Conservation (phyloP, 306 rosid species). For the Malus orientalis region DNA sequence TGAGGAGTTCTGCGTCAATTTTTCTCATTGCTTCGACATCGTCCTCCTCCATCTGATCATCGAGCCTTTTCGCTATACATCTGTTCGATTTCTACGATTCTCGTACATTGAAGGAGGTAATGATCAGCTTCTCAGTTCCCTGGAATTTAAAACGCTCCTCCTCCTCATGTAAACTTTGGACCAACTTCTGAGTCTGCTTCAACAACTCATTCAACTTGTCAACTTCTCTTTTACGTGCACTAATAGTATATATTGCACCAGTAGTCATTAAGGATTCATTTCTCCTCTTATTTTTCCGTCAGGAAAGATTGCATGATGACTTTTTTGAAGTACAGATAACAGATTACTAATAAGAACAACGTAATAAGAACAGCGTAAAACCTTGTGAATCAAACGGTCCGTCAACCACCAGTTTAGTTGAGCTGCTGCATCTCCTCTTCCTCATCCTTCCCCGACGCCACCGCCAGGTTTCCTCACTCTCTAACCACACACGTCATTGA, state of each 20-base stretch:
- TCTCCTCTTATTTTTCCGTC: too few relatives aligned
- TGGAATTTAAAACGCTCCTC: neutral
- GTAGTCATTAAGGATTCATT: neutral
- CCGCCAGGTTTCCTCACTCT: neutral
- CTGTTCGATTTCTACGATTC: neutral
- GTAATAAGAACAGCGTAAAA: neutral
- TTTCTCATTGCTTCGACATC: too few relatives aligned
- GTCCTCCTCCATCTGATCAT: too few relatives aligned
- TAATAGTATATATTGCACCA: neutral
- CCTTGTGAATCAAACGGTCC: neutral
- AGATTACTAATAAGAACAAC: too few relatives aligned
- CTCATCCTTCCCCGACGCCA: too few relatives aligned
- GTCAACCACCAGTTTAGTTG: neutral
- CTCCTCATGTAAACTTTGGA: neutral
- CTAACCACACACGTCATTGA: neutral
- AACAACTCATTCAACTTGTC: neutral
- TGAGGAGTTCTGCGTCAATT: too few relatives aligned
- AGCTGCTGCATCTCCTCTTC: neutral
- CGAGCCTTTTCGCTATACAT: too few relatives aligned
- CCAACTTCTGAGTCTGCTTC: conserved; percentile 3
- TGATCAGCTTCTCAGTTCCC: neutral
- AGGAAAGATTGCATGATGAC: neutral
- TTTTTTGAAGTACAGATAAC: neutral
- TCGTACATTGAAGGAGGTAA: neutral
- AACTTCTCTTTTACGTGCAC: neutral